Conservation (phyloP, 2,329 filamentous ascomycete species). For the Fusarium verrucosum region DNA sequence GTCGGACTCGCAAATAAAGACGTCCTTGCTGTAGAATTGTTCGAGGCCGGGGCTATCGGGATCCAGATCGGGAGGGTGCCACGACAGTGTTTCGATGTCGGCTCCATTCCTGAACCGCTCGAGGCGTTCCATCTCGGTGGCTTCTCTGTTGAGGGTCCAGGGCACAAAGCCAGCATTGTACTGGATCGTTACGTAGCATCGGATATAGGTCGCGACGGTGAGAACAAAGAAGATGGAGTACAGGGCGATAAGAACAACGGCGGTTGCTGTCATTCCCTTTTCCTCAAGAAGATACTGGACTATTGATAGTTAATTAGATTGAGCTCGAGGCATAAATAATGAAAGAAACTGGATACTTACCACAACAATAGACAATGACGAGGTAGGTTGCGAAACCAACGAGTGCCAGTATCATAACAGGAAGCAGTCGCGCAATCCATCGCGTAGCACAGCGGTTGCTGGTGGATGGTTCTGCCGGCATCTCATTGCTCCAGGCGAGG, state of each 20-base stretch:
- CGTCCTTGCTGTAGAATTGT: conserved; percentile 80
- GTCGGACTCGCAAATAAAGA: conserved; percentile 84
- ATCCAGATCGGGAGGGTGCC: conserved; percentile 55
- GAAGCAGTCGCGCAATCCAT: conserved; percentile 67
- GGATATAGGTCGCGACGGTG: conserved; percentile 73
- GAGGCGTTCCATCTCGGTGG: conserved; percentile 46
- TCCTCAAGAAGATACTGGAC: conserved; percentile 74
- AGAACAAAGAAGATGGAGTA: conserved; percentile 77
- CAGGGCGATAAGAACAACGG: conserved; percentile 74
- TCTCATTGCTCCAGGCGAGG: conserved; percentile 44
- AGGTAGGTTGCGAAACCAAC: conserved; percentile 78
- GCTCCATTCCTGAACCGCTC: conserved; percentile 34
- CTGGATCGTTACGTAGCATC: conserved; percentile 70
- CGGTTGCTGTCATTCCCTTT: conserved; percentile 62
- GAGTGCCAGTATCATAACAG: conserved; percentile 71
- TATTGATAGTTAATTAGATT: conserved; percentile 20
- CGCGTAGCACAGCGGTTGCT: conserved; percentile 46
- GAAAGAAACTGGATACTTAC: conserved; percentile 61
- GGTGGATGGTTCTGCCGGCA: conserved; percentile 43
- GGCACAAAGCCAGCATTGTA: conserved; percentile 79
- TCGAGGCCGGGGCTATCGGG: conserved; percentile 76
- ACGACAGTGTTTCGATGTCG: conserved; percentile 45
- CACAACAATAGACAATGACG: conserved; percentile 71
- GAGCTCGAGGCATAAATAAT: background rate
- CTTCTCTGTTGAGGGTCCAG: conserved; percentile 54